Percentiles rank a stretch among this genome's conserved stretches.
Evolutionary conservation across 768 basidiomycete species (phyloP).

Genomic region (Tylopilus plumbeoviolaceoides): DNA sequence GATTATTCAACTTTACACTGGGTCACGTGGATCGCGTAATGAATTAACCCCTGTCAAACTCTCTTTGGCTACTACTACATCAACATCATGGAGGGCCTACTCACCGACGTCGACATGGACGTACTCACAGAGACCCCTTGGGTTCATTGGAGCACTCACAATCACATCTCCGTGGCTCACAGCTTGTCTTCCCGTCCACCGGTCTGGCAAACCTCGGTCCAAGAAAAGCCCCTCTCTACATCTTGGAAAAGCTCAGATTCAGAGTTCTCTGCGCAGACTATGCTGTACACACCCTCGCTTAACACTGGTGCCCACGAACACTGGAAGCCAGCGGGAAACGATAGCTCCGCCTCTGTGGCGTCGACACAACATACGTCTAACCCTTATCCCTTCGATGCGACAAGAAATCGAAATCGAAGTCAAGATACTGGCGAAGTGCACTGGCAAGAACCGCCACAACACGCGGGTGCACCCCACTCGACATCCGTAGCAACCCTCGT

Average conservation of each 20-base stretch:
- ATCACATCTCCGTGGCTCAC: not conserved
- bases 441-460: not conserved
- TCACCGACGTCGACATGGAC: constrained; percentile 13
- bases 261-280: not conserved
- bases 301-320: not conserved
- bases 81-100: not conserved
- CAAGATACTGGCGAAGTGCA: not conserved
- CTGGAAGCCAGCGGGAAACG: not conserved
- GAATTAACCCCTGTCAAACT: constrained; percentile 12
- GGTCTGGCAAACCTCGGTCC: not conserved
- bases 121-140: constrained; percentile 3
- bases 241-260: not conserved
- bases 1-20: constrained; percentile 17
- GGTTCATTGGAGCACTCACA: constrained; percentile 1
- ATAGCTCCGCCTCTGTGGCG: not conserved
- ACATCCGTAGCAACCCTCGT: constrained; percentile 3
- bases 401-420: not conserved
- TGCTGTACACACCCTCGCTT: not conserved
- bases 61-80: not conserved
- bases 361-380: not conserved
- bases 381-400: not conserved
- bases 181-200: not conserved
- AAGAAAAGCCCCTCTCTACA: not conserved
- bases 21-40: constrained; percentile 22
- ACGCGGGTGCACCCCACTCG: not conserved